Evolutionary conservation across 2,329 filamentous ascomycete genomes (phyloP).

Genomic region (Cladophialophora carrionii): DNA sequence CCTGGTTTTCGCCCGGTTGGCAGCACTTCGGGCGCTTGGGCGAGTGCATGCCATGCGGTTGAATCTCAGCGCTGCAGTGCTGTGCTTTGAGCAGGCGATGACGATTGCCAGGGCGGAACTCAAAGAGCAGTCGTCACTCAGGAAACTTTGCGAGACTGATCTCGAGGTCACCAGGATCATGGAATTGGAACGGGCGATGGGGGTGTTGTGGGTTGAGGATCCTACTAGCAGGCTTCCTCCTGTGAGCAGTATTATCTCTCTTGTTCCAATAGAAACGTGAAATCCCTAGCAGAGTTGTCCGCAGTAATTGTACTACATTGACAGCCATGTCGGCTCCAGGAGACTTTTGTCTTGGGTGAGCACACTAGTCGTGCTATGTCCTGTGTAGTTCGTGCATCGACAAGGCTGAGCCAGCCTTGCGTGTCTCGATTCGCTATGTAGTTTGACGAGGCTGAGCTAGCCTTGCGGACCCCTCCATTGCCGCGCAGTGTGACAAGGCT

Average conservation of each 20-base stretch:
- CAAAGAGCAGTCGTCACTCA: constrained; percentile 1
- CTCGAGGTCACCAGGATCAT: constrained; percentile 9
- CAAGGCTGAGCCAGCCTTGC: too few species aligned
- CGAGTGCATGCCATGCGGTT: constrained; percentile 18
- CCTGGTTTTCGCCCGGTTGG: constrained; percentile 15
- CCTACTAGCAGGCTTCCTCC: constrained; percentile 13
- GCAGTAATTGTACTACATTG: background rate
- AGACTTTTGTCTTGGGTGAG: background rate
- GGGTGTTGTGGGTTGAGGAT: constrained; percentile 4
- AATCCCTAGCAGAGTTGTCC: background rate
- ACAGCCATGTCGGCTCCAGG: background rate
- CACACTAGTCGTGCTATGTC: too few species aligned
- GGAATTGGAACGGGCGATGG: constrained; percentile 18
- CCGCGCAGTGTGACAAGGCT: too few species aligned
- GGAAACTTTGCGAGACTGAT: constrained; percentile 20
- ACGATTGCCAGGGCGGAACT: constrained; percentile 13
- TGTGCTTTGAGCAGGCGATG: constrained; percentile 13
- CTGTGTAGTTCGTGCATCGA: too few species aligned
- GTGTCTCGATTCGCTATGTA: too few species aligned
- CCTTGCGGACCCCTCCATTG: too few species aligned
- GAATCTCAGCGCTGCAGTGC: constrained; percentile 18
- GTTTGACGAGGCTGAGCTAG: background rate
- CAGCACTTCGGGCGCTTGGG: constrained; percentile 18
- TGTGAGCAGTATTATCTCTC: constrained; percentile 4
- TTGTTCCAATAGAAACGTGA: background rate